Evolutionary conservation across 2,329 filamentous ascomycete genomes (phyloP), one percentile per base, ranked within the genome.

Genomic region (Cercospora sojina): DNA sequence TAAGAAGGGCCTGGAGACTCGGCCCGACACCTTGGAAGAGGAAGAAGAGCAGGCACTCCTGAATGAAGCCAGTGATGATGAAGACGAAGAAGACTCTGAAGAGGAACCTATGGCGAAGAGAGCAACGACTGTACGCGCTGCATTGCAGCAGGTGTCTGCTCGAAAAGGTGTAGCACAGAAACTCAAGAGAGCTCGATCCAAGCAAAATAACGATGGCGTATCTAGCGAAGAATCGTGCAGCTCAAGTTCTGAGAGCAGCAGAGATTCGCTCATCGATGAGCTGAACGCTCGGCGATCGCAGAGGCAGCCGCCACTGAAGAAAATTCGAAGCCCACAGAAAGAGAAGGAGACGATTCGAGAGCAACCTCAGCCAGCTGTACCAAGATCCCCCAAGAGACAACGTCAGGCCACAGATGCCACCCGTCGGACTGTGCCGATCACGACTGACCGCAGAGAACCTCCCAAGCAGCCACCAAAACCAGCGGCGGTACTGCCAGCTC

Each of bases 91-190:
- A 23, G 62, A 70, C 47, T 65, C 67, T 20, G 32, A 57, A 35
- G 56, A 61, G 35, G 64, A 69, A 25, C 61, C 56, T 31, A 5
- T 65, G n/a, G 51, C 41, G 18, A 29, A 3, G 16, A 43, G 29
- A 25, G 41, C 9, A 16, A 38, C 29, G 38, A 59, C 32, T 10
- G 16, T 27, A 32, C n/a, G 31, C 23, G 8, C 41, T 35, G 20
- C 8, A 20, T n/a, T 47, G 23, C 47, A 66, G 10, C 66, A 59
- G 18, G 31, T 8, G 23, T 18, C 20, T n/a, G 23, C 18, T 31
- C 69, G 71, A 8, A 73, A 71, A 61, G 70, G 72, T 10, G 61
- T 73, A 16, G 73, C 69, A n/a, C 66, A 67, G 59, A 70, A 68
- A 32, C 56, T 73, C 6, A 41, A 66, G 32, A 62, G 53, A 29